Conservation (phyloP, 2,329 filamentous ascomycete genomes). For the Thielaviopsis cerberus region DNA sequence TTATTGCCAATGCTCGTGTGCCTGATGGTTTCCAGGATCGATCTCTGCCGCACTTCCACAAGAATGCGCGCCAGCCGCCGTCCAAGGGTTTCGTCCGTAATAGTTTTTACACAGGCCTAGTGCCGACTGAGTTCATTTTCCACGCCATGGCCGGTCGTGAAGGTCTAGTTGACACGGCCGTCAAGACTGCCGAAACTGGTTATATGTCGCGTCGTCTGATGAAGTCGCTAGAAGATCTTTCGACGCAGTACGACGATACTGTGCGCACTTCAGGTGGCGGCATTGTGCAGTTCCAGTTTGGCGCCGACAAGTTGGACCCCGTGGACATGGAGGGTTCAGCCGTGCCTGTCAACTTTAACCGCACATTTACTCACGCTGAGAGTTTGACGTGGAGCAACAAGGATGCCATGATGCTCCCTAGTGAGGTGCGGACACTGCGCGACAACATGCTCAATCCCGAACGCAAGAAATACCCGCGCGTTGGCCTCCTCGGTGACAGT, state of each 20-base stretch:
- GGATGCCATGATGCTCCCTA: slow-evolving; percentile 53
- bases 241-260: slow-evolving; percentile 82
- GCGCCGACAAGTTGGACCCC: slow-evolving; percentile 85
- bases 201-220: slow-evolving; percentile 98
- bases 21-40: slow-evolving; percentile 92
- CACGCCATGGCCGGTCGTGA: slow-evolving; percentile 97
- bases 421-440: slow-evolving; percentile 53
- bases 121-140: slow-evolving; percentile 87
- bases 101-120: slow-evolving; percentile 86
- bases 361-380: slow-evolving; percentile 72
- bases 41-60: slow-evolving; percentile 85
- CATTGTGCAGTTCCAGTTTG: slow-evolving; percentile 93
- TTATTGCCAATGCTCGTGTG: slow-evolving; percentile 85
- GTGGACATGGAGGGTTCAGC: slow-evolving; percentile 94
- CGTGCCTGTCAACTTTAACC: slow-evolving; percentile 77
- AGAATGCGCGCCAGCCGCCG: slow-evolving; percentile 76
- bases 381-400: slow-evolving; percentile 60
- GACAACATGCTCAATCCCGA: slow-evolving; percentile 48
- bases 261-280: slow-evolving; percentile 76
- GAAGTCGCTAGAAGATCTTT: slow-evolving; percentile 93
- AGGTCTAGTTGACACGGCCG: slow-evolving; percentile 93
- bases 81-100: slow-evolving; percentile 94
- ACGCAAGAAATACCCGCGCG: slow-evolving; percentile 42
- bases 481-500: slow-evolving; percentile 40
- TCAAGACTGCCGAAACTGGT: slow-evolving; percentile 95